A percentile compares a stretch with the other conserved stretches of the same genome.
Conservation (phyloP, 805 yeast species). For the Sungouiella blattae region DNA sequence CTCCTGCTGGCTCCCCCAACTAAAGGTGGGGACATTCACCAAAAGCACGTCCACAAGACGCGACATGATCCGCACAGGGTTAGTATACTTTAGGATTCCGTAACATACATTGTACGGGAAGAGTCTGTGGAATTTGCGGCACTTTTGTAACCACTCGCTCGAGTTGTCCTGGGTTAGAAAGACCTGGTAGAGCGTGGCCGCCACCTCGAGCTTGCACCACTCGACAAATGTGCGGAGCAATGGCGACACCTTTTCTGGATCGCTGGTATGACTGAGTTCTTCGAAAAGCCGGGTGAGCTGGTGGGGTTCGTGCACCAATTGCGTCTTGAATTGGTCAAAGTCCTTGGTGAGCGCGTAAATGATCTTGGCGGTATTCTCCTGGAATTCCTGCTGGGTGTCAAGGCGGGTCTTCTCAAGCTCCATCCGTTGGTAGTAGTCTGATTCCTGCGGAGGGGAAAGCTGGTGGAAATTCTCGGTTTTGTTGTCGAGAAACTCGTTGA, state of each 20-base stretch:
- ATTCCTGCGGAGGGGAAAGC: slow-evolving; percentile 40
- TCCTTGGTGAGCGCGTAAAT: slow-evolving; percentile 52
- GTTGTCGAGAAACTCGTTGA: slow-evolving; percentile 21
- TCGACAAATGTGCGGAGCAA: slow-evolving; percentile 67
- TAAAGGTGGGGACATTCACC: slow-evolving; percentile 38
- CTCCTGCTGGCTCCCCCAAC: slow-evolving; percentile 20
- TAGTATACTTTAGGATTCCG: slow-evolving; percentile 75
- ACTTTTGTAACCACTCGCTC: slow-evolving; percentile 67
- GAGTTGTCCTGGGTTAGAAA: slow-evolving; percentile 81
- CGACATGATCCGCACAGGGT: slow-evolving; percentile 82
- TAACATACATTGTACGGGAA: slow-evolving; percentile 80
- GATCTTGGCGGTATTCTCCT: slow-evolving; percentile 58
- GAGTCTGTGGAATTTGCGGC: slow-evolving; percentile 65
- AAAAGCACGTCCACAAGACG: slow-evolving; percentile 76
- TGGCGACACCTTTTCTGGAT: slow-evolving; percentile 59
- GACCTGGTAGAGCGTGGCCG: slow-evolving; percentile 78
- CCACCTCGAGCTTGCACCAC: slow-evolving; percentile 78
- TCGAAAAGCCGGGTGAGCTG: slow-evolving; percentile 61
- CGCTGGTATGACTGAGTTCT: slow-evolving; percentile 57
- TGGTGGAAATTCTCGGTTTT: slow-evolving; percentile 31
- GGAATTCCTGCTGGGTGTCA: slow-evolving; percentile 67
- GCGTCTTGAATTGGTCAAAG: slow-evolving; percentile 56
- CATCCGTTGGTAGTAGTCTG: slow-evolving; percentile 57
- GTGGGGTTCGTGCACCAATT: slow-evolving; percentile 44
- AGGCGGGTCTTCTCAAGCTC: slow-evolving; percentile 58